Percentiles rank a stretch among this genome's conserved stretches.
phyloP scores from a whole-genome alignment of 1,284 basidiomycete species.

The Pseudozyma flocculosa region DNA sequence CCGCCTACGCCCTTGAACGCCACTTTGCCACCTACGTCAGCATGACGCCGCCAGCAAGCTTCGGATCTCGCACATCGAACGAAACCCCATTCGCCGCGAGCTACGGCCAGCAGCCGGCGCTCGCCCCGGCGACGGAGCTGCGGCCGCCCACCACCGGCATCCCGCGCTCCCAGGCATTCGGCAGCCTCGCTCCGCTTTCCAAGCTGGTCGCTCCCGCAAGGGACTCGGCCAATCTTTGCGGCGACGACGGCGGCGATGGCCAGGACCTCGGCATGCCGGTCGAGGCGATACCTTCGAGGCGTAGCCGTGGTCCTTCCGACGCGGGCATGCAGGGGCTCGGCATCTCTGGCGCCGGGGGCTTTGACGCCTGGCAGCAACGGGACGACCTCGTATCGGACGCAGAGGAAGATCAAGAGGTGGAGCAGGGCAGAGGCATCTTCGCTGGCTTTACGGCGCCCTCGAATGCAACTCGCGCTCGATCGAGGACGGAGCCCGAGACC shows the following conservation, averaged over 20 bases:
- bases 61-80: constrained; percentile 24
- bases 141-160: constrained; percentile 14
- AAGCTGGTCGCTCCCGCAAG: constrained; percentile 1
- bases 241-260: neutral
- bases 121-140: constrained; percentile 17
- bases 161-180: constrained; percentile 37
- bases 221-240: neutral
- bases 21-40: constrained; percentile 14
- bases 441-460: neutral
- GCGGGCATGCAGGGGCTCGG: neutral
- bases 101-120: constrained; percentile 16
- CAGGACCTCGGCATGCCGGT: too few species aligned
- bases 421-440: neutral
- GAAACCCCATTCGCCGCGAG: constrained; percentile 33
- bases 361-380: neutral
- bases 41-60: constrained; percentile 45
- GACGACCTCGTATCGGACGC: too few species aligned
- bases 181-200: constrained; percentile 24
- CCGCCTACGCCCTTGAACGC: neutral
- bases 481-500: neutral
- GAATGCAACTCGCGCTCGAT: neutral
- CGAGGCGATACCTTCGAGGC: too few species aligned
- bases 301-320: neutral
- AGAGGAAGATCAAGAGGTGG: too few species aligned
- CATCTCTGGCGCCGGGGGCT: neutral